Base-by-base conservation (phyloP, 768 basidiomycete genomes). In the Coprinopsis marcescibilis region DNA sequence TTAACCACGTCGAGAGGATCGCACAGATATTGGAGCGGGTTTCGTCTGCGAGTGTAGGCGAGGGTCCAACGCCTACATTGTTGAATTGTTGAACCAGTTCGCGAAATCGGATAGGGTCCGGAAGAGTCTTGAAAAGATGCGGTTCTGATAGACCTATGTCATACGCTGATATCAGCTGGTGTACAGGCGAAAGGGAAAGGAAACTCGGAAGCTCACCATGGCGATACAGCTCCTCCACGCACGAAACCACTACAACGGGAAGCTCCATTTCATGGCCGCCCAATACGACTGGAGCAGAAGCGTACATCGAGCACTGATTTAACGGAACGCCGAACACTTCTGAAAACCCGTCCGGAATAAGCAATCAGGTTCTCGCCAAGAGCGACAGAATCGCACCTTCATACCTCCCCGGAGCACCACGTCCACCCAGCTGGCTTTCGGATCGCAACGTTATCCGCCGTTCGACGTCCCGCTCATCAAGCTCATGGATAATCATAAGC, bases 221-320 rank as follows among this genome's bases (percentile, higher is more conserved):
- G 6, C 69, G 62, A 53, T 68, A 72, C 3, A 74, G 55, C 54
- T 71, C 70, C 44, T 74, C 68, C 13, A 73, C 61, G 38, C 67
- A 70, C 25, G 62, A 59, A 30, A 70, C 65, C 5, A 70, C 66
- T 3, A 72, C 56, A 23, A 68, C 65, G 0, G 72, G 72, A 2
- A 74, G 43, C 34, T 65, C 59, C 46, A 69, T 67, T 46, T 68
- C 64, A 27, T 59, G 55, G 11, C 67, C 66, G 19, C 62, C 68
- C 8, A 38, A 14, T 4, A 27, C 26, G 4, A 43, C 10, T 3
- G 25, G 26, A 4, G 24, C 11, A 24, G 26, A 43, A 5, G 25
- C 24, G 19, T 43, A 30, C 8, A 43, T 4, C 7, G 25, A 43
- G 14, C n/a, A 43, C 26, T 30, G 25, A 11, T 27, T 11, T 14